These are phyloP conservation scores for Phytophthora cryptogea DNA, from an alignment of 352 stramenopile species.

Conservation along the genomic window DNA sequence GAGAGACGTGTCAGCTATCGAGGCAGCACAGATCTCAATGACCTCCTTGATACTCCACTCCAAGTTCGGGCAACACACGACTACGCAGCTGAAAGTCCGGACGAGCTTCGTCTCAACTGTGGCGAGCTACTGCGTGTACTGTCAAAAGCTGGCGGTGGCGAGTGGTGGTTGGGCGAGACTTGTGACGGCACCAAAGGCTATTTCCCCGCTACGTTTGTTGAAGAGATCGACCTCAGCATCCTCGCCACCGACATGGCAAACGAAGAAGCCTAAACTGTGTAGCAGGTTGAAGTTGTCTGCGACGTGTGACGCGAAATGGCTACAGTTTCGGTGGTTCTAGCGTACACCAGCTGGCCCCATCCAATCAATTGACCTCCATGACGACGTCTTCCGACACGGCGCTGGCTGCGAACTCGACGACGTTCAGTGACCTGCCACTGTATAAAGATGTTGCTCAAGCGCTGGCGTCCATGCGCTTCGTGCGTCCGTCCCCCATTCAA, in stretches of 20 bases:
- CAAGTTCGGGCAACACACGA: constrained; percentile 15
- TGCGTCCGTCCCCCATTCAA: constrained; percentile 70
- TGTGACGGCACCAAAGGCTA: constrained; percentile 66
- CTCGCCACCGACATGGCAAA: neutral
- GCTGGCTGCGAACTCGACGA: constrained; percentile 25
- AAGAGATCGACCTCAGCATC: constrained; percentile 17
- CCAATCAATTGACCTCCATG: constrained; percentile 7
- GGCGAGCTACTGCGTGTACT: constrained; percentile 65
- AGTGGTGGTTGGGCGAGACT: constrained; percentile 69
- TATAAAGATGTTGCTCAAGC: constrained; percentile 52
- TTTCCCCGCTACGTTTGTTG: constrained; percentile 60
- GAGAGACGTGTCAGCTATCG: constrained; percentile 5
- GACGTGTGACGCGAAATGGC: constrained; percentile 29
- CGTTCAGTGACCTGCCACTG: constrained; percentile 69
- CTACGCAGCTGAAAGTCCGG: constrained; percentile 29
- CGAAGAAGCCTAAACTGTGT: neutral
- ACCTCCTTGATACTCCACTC: constrained; percentile 1
- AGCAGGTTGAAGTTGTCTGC: constrained; percentile 25
- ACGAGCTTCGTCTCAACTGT: constrained; percentile 54
- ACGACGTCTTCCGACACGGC: constrained; percentile 18
- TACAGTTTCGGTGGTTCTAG: constrained; percentile 27
- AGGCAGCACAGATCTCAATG: neutral
- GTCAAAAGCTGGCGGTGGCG: constrained; percentile 38
- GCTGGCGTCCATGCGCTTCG: constrained; percentile 59
- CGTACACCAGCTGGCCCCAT: constrained; percentile 2